A percentile compares a stretch with the other conserved stretches of the same genome.
phyloP scores from a whole-genome alignment of 352 stramenopile genomes.

The Phytophthora hibernalis region DNA sequence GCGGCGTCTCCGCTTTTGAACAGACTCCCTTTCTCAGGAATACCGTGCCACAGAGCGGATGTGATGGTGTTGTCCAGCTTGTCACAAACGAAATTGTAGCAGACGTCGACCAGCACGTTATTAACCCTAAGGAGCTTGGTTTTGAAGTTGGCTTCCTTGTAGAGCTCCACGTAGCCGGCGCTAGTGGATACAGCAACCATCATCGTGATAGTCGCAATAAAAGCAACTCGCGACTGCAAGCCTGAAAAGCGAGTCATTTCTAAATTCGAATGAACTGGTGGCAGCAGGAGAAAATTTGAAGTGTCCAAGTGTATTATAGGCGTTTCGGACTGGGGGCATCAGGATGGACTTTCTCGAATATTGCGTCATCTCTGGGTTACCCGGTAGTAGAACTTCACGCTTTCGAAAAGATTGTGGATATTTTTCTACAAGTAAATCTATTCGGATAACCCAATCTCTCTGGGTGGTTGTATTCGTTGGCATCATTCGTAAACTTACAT shows the following conservation, averaged over 20 bases:
- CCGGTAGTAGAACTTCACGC: no score
- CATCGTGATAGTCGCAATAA: not conserved
- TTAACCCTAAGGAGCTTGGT: slow-evolving; percentile 13
- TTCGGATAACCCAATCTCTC: no score
- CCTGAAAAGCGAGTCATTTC: not conserved
- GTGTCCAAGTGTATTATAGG: not conserved
- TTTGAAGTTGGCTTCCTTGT: slow-evolving; percentile 19
- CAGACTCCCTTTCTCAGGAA: slow-evolving; percentile 8
- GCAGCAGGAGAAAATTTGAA: not conserved
- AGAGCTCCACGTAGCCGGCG: slow-evolving; percentile 24
- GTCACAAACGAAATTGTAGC: slow-evolving; percentile 22
- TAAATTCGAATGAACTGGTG: not conserved
- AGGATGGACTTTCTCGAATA: no score
- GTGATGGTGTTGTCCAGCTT: slow-evolving; percentile 16
- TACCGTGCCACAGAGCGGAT: slow-evolving; percentile 18
- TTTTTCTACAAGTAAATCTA: no score
- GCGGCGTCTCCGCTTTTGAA: slow-evolving; percentile 1
- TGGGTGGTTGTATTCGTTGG: no score
- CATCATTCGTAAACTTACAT: no score
- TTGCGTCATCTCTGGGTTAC: no score
- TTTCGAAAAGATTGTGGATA: no score
- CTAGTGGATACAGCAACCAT: not conserved
- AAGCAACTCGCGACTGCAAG: not conserved
- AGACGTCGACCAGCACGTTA: slow-evolving; percentile 10
- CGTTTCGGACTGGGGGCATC: no score